Conservation (phyloP, 371 early-diverging fungal genomes). For the Mortierella sp. region DNA sequence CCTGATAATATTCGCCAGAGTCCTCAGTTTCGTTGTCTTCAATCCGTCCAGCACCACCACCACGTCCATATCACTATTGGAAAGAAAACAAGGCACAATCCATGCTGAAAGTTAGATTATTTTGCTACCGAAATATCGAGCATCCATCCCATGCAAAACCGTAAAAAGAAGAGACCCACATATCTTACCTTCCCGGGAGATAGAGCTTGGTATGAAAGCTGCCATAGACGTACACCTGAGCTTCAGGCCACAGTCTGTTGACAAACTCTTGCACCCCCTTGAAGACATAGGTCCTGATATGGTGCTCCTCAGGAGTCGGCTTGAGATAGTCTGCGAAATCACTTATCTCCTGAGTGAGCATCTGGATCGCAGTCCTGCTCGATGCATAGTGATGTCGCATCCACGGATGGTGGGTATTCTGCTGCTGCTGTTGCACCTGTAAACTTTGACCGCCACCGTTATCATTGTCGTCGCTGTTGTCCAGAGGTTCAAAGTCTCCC, state of each 20-base stretch:
- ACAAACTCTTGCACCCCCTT: neutral
- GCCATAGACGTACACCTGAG: neutral
- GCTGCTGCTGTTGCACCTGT: neutral
- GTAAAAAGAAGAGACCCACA: neutral
- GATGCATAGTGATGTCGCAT: neutral
- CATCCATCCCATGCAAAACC: too few species aligned
- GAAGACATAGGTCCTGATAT: neutral
- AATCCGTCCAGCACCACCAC: neutral
- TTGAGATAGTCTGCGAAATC: neutral
- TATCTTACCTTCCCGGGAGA: neutral
- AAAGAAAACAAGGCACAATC: neutral
- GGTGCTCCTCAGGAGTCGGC: neutral
- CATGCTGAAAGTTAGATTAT: neutral
- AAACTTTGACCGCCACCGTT: neutral
- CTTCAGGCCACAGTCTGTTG: neutral
- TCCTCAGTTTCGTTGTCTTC: neutral
- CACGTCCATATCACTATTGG: neutral
- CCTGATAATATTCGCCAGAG: neutral
- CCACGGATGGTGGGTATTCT: neutral
- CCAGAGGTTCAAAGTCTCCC: neutral
- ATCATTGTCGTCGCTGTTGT: neutral
- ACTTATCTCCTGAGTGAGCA: neutral
- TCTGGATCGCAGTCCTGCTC: neutral
- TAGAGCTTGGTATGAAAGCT: neutral
- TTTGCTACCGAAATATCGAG: neutral